phyloP scores from a whole-genome alignment of 768 basidiomycete genomes.

The Serendipita sp. region DNA sequence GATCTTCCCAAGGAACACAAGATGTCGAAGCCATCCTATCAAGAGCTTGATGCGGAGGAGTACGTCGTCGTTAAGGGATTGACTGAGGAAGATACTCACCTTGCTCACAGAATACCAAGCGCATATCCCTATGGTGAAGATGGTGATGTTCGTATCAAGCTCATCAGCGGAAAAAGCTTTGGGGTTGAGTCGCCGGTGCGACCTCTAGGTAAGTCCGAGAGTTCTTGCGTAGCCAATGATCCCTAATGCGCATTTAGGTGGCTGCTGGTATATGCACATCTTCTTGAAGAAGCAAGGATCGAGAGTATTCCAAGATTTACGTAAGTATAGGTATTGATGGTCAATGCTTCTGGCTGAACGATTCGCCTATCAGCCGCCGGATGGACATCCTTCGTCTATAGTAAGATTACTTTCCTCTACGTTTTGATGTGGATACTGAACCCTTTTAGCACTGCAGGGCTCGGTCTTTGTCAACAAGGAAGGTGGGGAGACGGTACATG shows the following conservation, averaged over 20 bases:
- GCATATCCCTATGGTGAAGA: constrained; percentile 56
- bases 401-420: constrained; percentile 24
- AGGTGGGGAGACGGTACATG: constrained; percentile 27
- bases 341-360: background rate
- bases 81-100: background rate
- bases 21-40: constrained; percentile 73
- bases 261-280: constrained; percentile 85
- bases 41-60: constrained; percentile 56
- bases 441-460: constrained; percentile 44
- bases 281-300: constrained; percentile 42
- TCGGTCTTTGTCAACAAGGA: constrained; percentile 36
- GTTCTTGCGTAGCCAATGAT: background rate
- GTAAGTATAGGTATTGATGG: constrained; percentile 24
- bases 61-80: constrained; percentile 18
- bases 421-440: background rate
- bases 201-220: constrained; percentile 29
- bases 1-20: constrained; percentile 70
- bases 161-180: constrained; percentile 81
- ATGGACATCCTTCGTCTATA: constrained; percentile 83
- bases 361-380: constrained; percentile 35
- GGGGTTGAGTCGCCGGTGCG: constrained; percentile 77
- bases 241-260: constrained; percentile 28
- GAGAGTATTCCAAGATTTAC: constrained; percentile 67
- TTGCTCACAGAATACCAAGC: constrained; percentile 39
- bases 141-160: constrained; percentile 54